phyloP scores from a whole-genome alignment of 1,284 basidiomycete genomes.

The Ustilago vetiveriae region DNA sequence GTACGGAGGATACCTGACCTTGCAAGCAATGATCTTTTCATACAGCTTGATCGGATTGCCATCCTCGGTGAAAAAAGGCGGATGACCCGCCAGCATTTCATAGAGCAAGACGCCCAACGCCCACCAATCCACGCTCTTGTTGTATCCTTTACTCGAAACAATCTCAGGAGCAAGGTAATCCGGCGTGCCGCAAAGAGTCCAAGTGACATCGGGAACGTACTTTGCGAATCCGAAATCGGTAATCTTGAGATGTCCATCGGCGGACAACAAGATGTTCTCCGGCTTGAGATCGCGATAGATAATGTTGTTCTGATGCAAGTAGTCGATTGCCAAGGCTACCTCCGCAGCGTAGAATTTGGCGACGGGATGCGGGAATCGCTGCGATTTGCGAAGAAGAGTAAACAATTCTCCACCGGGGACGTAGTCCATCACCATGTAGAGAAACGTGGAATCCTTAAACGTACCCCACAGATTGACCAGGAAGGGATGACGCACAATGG shows the following conservation, averaged over 20 bases:
- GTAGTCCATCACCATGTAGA: conserved; percentile 99
- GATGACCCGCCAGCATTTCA: conserved; percentile 71
- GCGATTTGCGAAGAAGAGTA: conserved; percentile 65
- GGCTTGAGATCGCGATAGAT: conserved; percentile 98
- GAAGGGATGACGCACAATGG: conserved; percentile 90
- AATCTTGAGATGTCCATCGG: conserved; percentile 96
- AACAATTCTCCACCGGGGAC: conserved; percentile 97
- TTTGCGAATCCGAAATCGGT: conserved; percentile 99
- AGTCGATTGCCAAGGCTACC: conserved; percentile 91
- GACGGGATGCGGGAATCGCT: conserved; percentile 97
- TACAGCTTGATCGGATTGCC: conserved; percentile 80
- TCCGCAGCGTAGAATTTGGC: conserved; percentile 99
- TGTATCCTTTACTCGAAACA: conserved; percentile 89
- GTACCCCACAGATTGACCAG: conserved; percentile 98
- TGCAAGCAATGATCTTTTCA: conserved; percentile 90
- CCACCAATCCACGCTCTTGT: conserved; percentile 99
- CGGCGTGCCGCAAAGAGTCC: conserved; percentile 90
- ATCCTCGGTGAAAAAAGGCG: conserved; percentile 69
- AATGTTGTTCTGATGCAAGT: conserved; percentile 88
- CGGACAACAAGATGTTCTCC: conserved; percentile 91
- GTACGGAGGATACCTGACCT: conserved; percentile 85
- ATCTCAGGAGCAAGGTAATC: conserved; percentile 76
- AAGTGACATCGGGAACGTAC: conserved; percentile 86
- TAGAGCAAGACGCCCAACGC: conserved; percentile 88
- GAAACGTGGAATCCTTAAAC: conserved; percentile 89